Evolutionary conservation across 139 green algal genomes (phyloP).

Genomic region (Micractinium conductrix): DNA sequence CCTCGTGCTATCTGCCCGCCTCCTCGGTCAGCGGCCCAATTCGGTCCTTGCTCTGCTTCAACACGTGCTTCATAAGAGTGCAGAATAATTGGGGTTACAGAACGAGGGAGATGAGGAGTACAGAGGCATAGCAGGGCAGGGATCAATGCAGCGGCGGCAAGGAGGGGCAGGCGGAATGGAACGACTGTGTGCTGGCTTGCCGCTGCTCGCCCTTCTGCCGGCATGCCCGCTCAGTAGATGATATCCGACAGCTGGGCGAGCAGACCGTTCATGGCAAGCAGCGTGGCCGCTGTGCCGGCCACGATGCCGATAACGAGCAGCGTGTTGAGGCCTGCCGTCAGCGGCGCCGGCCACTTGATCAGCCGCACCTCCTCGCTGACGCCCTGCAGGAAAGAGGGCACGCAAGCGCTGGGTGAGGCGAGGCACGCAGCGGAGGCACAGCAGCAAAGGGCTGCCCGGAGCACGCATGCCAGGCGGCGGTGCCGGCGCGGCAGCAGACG

Average conservation of each 20-base stretch:
- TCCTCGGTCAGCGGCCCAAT: no score
- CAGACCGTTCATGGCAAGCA: constrained; percentile 63
- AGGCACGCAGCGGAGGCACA: no score
- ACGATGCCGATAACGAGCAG: constrained; percentile 68
- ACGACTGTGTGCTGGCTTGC: neutral
- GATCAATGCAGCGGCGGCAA: neutral
- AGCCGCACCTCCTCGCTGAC: constrained; percentile 67
- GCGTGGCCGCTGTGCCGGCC: constrained; percentile 37
- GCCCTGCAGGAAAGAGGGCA: constrained; percentile 32
- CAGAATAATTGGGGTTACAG: no score
- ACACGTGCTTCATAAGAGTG: no score
- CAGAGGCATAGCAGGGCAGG: neutral
- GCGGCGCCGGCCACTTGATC: constrained; percentile 67
- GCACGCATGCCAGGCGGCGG: no score
- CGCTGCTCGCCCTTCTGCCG: neutral
- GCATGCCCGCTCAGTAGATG: constrained; percentile 25
- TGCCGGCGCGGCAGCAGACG: no score
- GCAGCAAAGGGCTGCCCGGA: neutral
- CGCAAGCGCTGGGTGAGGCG: no score
- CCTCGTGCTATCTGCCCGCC: no score
- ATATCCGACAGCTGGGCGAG: constrained; percentile 54
- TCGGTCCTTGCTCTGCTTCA: no score
- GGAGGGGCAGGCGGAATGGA: neutral
- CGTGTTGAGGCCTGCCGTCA: constrained; percentile 58
- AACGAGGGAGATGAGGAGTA: neutral